Base-by-base conservation (phyloP, 192 early-diverging fungal genomes). In the Coemansia sp. region DNA sequence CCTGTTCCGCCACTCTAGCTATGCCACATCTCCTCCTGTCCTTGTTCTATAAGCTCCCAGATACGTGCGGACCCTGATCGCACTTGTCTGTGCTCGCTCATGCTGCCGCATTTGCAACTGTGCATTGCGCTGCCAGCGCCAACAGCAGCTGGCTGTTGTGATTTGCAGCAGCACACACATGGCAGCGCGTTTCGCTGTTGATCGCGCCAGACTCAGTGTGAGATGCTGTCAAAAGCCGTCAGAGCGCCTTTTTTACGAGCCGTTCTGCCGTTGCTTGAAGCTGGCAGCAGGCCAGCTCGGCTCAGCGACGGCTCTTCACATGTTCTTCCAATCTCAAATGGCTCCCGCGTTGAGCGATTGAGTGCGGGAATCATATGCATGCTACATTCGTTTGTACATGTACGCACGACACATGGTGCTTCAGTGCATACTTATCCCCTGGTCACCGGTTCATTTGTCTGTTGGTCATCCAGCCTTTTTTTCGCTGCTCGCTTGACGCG, bases 111-210 rank as follows among this genome's bases (percentile, higher is more conserved):
- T 21, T 21, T n/a, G 43, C 19, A 7, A n/a, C 43, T 19, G 46
- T 48, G 46, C 24, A 27, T 27, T 23, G 24, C 21, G 23, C 46
- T 48, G 23, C 12, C 16, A 14, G 46, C 9, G 6, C 46, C 16
- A 5, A 14, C 24, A 27, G 9, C 0, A 16, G 11, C 10, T 14
- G 46, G 22, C 9, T 53, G 51, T 53, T 53, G 29, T 53, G 51
- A 53, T 53, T 33, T 53, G 51, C 30, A 19, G 23, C 9, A 10
- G n/a, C 24, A 27, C 24, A 27, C 24, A 27, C 54, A 40, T 55
- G 32, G 35, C 38, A n/a, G 54, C 6, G 14, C 22, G 35, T 55
- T 21, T 55, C 38, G n/a, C 11, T 55, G 33, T 14, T 55, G 54
- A 55, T 42, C 54, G 49, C 12, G 28, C 28, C 4, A 42, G 38